Evolutionary conservation across 1,284 basidiomycete species (phyloP), one percentile per base, ranked within the genome.

Genomic region (Tremellales sp.): DNA sequence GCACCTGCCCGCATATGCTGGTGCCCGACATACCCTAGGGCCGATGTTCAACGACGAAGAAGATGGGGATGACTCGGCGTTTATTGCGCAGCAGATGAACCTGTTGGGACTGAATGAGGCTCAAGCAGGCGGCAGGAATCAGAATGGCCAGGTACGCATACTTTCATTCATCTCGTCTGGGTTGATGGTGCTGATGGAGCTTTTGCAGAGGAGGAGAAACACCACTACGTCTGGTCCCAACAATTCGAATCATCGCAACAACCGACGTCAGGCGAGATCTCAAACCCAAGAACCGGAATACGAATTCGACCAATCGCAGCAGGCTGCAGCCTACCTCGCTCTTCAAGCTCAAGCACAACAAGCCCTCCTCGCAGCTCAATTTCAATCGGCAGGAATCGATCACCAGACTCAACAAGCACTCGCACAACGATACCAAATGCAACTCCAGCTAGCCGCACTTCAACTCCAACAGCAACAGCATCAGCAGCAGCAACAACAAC

Each of bases 21-120:
- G 61, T 4, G 58, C 57, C 12, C 62, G 68, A 40, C 67, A 68
- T 52, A 69, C 66, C 1, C 55, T 71, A 1, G 69, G 69, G 8
- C 69, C 69, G 4, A 62, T 56, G 2, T 71, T 69, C 49, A 65
- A 60, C 40, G 67, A 68, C 36, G 69, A 72, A 31, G 67, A 72
- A 45, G 69, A 72, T 49, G 66, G 64, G 2, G 69, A 72, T 50
- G 69, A 72, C 46, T 60, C 65, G 5, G 62, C 60, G 36, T 70
- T 63, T 40, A 66, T 72, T n/a, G 64, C 69, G 11, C 51, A 56
- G 2, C 64, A 64, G 47, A 69, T 72, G 67, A 62, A 64, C 29
- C 50, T 54, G 2, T 43, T 69, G 19, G 62, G 64, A 2, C 29
- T 69, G 39, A 58, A 64, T n/a, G n/a, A n/a, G n/a, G n/a, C n/a